Base-by-base conservation (phyloP, 192 early-diverging fungal species). In the Phycomyces blakesleeanus region DNA sequence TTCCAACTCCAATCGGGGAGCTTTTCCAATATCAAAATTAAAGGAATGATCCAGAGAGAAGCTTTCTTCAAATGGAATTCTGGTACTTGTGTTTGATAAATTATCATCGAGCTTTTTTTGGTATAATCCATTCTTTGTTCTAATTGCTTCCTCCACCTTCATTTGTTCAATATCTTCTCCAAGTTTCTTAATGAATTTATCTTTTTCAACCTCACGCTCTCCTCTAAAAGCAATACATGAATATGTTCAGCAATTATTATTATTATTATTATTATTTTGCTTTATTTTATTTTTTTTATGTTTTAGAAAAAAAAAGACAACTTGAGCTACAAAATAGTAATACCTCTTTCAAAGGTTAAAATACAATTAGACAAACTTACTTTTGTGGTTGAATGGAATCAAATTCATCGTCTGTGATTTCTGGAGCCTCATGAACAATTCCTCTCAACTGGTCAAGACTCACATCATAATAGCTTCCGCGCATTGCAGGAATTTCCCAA, bases 341-440 rank as follows among this genome's bases (percentile, higher is more conserved):
- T n/a, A n/a, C n/a, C n/a, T n/a, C n/a, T n/a, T n/a, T n/a, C n/a
- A n/a, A n/a, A n/a, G n/a, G n/a, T n/a, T n/a, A n/a, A n/a, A n/a
- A n/a, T n/a, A n/a, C n/a, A n/a, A n/a, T n/a, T n/a, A n/a, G n/a
- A n/a, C n/a, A n/a, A n/a, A n/a, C 7, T 47, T 47, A 47, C 44
- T 11, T 3, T 47, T 3, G 15, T 3, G 44, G 44, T 11, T 47
- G 44, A 47, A 47, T 47, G 2, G 44, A 6, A 3, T 47, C 18
- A 47, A 47, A 47, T 18, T 47, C 44, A n/a, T 47, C 44, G 44
- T 47, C 44, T 47, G 44, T n/a, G 18, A 47, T 47, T 47, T 47
- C 44, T n/a, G 44, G 44, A 7, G 18, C 44, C 11, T 47, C 44
- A 47, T 18, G 18, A 3, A 47, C 5, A 12, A 47, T 14, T n/a